A percentile compares a stretch with the other conserved stretches of the same genome.
These are phyloP conservation scores for Phylloporus rhodoxanthus DNA, from an alignment of 768 basidiomycete species.

Conservation along the genomic window DNA sequence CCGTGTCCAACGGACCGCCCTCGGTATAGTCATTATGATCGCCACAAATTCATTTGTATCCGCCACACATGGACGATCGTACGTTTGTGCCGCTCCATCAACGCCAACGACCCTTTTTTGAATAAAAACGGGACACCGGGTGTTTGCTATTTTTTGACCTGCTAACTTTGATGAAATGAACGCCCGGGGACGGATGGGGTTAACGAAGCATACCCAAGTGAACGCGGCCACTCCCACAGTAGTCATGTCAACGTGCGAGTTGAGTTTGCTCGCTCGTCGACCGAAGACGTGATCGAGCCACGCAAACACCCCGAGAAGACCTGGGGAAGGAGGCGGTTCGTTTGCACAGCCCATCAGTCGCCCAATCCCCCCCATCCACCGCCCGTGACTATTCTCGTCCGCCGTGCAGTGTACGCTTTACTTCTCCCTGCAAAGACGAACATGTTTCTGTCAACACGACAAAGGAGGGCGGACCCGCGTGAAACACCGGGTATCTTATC, in stretches of 20 bases:
- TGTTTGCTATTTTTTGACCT: not conserved
- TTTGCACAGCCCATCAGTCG: slow-evolving; percentile 8
- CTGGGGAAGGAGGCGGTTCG: not conserved
- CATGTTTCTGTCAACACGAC: not conserved
- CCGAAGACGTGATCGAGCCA: slow-evolving; percentile 4
- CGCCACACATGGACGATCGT: slow-evolving; percentile 7
- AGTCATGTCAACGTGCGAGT: slow-evolving; percentile 16
- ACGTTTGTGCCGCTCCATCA: not conserved
- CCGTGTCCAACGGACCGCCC: slow-evolving; percentile 1
- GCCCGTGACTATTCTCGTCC: not conserved
- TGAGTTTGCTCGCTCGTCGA: not conserved
- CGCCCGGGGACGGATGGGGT: not conserved
- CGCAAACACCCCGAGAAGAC: slow-evolving; percentile 5
- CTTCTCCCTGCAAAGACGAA: not conserved
- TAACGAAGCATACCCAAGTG: not conserved
- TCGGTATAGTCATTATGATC: slow-evolving; percentile 4
- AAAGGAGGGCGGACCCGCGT: not conserved
- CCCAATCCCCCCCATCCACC: slow-evolving; percentile 2
- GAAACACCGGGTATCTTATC: slow-evolving; percentile 14
- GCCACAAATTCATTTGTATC: slow-evolving; percentile 10
- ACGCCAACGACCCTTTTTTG: not conserved
- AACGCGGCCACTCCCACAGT: slow-evolving; percentile 5
- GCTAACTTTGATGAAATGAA: not conserved
- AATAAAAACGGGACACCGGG: not conserved
- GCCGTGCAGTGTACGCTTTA: not conserved